These are phyloP conservation scores for Aspergillus fumigatiaffinis DNA, from an alignment of 2,329 filamentous ascomycete genomes.

Conservation along the genomic window DNA sequence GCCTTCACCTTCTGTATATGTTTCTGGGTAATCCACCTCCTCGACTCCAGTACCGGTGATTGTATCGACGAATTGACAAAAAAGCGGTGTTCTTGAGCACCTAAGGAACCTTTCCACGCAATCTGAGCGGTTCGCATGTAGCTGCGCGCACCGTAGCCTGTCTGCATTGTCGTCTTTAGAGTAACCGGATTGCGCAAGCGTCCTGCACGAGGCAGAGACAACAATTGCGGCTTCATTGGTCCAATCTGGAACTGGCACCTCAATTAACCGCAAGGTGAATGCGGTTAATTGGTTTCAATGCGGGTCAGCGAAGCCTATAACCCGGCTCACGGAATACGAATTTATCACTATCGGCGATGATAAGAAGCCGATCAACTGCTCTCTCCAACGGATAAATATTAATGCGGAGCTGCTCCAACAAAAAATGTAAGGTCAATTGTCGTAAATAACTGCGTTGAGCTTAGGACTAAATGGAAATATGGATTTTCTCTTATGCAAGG, in stretches of 20 bases:
- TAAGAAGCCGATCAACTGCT: constrained; percentile 14
- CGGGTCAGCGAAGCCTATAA: not conserved
- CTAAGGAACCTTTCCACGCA: constrained; percentile 14
- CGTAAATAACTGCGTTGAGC: not conserved
- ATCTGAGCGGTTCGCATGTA: constrained; percentile 20
- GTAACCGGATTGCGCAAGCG: constrained; percentile 15
- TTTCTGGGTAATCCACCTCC: constrained; percentile 37
- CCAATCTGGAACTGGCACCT: constrained; percentile 6
- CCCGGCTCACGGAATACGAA: not conserved
- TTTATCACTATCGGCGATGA: constrained; percentile 8
- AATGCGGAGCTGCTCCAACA: constrained; percentile 12
- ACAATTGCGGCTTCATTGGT: constrained; percentile 23
- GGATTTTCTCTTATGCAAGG: not conserved
- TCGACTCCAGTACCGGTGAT: constrained; percentile 14
- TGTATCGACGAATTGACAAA: constrained; percentile 1
- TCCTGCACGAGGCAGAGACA: constrained; percentile 19
- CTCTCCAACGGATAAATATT: constrained; percentile 19
- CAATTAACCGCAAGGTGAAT: constrained; percentile 3
- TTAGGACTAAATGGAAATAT: not conserved
- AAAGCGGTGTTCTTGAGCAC: constrained; percentile 12
- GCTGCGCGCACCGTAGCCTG: constrained; percentile 19
- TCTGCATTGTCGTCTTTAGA: constrained; percentile 5
- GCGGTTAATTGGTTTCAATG: not conserved
- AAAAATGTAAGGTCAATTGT: not conserved
- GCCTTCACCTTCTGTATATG: constrained; percentile 36